Percentiles rank a stretch among this genome's conserved stretches.
Evolutionary conservation across 106 monocot species (phyloP).

Genomic region (Dendrobium catenatum): DNA sequence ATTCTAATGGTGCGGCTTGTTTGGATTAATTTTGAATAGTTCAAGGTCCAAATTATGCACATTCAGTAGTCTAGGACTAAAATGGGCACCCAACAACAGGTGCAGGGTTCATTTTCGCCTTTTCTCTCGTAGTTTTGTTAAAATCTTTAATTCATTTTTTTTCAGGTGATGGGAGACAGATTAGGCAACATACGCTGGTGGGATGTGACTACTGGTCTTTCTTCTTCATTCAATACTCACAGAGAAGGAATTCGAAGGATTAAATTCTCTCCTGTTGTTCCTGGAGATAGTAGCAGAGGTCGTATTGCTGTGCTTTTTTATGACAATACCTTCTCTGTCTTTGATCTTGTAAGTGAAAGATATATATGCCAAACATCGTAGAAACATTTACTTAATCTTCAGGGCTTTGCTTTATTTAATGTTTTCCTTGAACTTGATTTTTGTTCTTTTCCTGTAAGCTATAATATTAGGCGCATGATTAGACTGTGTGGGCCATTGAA

Average conservation of each 20-base stretch:
- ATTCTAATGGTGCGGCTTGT: no score
- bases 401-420: neutral
- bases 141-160: slow-evolving; percentile 4
- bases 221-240: slow-evolving; percentile 94
- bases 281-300: slow-evolving; percentile 91
- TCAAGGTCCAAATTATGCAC: no score
- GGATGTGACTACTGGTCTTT: slow-evolving; percentile 93
- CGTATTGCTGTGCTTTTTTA: slow-evolving; percentile 93
- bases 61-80: no score
- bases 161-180: slow-evolving; percentile 96
- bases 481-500: neutral
- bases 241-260: slow-evolving; percentile 96
- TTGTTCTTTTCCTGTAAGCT: neutral
- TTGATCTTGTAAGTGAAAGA: slow-evolving; percentile 85
- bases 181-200: slow-evolving; percentile 98
- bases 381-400: neutral
- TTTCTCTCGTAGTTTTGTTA: neutral
- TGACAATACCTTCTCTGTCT: slow-evolving; percentile 96
- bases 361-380: neutral
- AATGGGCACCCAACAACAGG: no score
- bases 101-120: no score
- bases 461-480: neutral
- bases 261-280: slow-evolving; percentile 96
- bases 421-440: neutral
- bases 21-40: no score